These are phyloP conservation scores for Zygotorulaspora florentina DNA, from an alignment of 805 yeast species.

Conservation along the genomic window DNA sequence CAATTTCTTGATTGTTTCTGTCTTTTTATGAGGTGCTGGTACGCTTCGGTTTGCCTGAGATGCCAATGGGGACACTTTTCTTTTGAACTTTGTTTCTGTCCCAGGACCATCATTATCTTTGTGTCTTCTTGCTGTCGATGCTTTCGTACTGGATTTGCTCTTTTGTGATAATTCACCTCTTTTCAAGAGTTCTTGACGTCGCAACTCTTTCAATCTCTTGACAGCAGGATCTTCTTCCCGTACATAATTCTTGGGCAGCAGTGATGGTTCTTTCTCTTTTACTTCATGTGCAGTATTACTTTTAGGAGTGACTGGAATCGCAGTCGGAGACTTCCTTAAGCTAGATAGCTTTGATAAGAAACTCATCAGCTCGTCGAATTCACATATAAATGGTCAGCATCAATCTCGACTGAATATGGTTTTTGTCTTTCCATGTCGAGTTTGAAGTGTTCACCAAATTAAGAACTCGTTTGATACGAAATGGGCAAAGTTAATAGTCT, in stretches of 20 bases:
- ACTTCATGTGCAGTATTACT: conserved; percentile 2
- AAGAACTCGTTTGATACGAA: not conserved
- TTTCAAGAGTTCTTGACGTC: conserved; percentile 51
- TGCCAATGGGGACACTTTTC: conserved; percentile 10
- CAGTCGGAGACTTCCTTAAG: conserved; percentile 22
- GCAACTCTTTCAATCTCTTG: conserved; percentile 59
- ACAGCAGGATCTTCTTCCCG: conserved; percentile 64
- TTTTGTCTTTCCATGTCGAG: no score
- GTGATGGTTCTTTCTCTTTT: conserved; percentile 13
- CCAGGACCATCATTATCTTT: conserved; percentile 13
- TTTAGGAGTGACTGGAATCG: conserved; percentile 3
- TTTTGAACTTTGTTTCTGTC: conserved; percentile 23
- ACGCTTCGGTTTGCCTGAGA: not conserved
- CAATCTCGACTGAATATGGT: not conserved
- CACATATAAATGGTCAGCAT: not conserved
- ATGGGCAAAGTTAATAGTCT: no score
- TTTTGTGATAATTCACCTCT: conserved; percentile 37
- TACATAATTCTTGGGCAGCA: conserved; percentile 30
- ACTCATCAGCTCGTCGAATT: conserved; percentile 23
- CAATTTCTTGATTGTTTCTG: conserved; percentile 40
- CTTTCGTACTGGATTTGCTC: conserved; percentile 9
- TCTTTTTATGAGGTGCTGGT: conserved; percentile 4
- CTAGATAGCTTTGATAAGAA: conserved; percentile 31
- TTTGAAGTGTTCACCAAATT: no score
- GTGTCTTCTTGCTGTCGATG: conserved; percentile 10